Conservation (phyloP, 345 rosid species). For the Raphanus sativus region DNA sequence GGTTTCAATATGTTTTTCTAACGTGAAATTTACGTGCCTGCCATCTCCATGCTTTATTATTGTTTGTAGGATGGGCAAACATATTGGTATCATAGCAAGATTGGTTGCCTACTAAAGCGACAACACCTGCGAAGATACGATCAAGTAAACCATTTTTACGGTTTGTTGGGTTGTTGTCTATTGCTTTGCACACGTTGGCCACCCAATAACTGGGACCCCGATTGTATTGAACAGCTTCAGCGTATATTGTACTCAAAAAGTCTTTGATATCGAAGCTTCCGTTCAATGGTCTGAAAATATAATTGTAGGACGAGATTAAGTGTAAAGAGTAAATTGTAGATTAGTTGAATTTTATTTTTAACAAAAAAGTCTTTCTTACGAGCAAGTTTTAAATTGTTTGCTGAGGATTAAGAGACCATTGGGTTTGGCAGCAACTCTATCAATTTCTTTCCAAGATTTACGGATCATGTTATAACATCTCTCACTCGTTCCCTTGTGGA, state of each 20-base stretch:
- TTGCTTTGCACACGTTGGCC: slow-evolving; percentile 40
- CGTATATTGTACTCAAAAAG: slow-evolving; percentile 13
- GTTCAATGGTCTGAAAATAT: slow-evolving; percentile 33
- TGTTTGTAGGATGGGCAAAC: slow-evolving; percentile 19
- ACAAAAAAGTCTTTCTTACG: slow-evolving; percentile 11
- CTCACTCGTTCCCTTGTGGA: slow-evolving; percentile 56
- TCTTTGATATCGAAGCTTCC: slow-evolving; percentile 32
- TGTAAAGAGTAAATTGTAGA: background rate
- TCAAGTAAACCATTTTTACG: slow-evolving; percentile 30
- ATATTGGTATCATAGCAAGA: slow-evolving; percentile 33
- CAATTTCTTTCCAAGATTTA: slow-evolving; percentile 58
- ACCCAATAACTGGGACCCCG: slow-evolving; percentile 33
- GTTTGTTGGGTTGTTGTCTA: slow-evolving; percentile 34
- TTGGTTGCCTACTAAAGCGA: slow-evolving; percentile 21
- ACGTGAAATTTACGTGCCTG: slow-evolving; percentile 32
- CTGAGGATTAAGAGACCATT: slow-evolving; percentile 57
- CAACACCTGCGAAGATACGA: slow-evolving; percentile 43
- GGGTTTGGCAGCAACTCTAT: slow-evolving; percentile 48
- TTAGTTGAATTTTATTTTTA: background rate
- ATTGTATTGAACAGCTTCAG: slow-evolving; percentile 50
- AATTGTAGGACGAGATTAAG: background rate
- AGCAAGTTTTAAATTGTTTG: slow-evolving; percentile 63
- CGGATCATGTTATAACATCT: slow-evolving; percentile 55
- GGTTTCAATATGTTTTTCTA: background rate
- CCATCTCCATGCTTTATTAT: slow-evolving; percentile 45